Evolutionary conservation across 1,139 yeast genomes (phyloP), one percentile per base, ranked within the genome.

Genomic region (Yamadazyma songkhlaensis): DNA sequence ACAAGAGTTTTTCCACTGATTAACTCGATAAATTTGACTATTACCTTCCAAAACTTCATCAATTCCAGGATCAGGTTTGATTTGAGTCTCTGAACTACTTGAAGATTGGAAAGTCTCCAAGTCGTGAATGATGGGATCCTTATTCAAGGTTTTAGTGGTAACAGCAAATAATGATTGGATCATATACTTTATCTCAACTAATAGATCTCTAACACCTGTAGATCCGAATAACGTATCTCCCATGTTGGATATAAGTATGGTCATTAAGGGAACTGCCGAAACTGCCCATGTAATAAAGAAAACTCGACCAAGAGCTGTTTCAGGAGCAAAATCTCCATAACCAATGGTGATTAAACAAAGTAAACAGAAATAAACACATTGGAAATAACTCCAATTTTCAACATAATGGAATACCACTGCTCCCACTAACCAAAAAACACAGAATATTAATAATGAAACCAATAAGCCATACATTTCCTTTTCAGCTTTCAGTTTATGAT

Each of bases 251-350:
- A 88, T 79, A 35, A 88, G 66, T 12, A 84, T 81, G 0, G 96
- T 84, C 94, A 88, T 87, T 42, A 87, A 65, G 0, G 96, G 96
- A 11, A 88, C 84, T 0, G 96, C 95, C 6, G 79, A 67, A 15
- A 87, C 57, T 0, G 90, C 84, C 95, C 96, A 88, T 3, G 78
- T 59, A 9, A 85, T 79, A 51, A 87, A 88, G 48, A 87, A 79
- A 0, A 82, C 75, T 32, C 85, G 62, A 0, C 95, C 95, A 6
- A 85, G 79, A 1, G 80, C 61, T 0, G 81, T 58, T 3, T 40
- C 43, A 0, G 95, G 95, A 0, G 79, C 68, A 49, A 64, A 81
- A 50, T 83, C 90, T 23, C 96, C 96, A 58, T 84, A 87, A 0
- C 96, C 96, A 41, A 88, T 83, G 0, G 96, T 86, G 21, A 87